These are phyloP conservation scores for Henckelia pumila DNA, from an alignment of 257 asterid species.

Conservation along the genomic window DNA sequence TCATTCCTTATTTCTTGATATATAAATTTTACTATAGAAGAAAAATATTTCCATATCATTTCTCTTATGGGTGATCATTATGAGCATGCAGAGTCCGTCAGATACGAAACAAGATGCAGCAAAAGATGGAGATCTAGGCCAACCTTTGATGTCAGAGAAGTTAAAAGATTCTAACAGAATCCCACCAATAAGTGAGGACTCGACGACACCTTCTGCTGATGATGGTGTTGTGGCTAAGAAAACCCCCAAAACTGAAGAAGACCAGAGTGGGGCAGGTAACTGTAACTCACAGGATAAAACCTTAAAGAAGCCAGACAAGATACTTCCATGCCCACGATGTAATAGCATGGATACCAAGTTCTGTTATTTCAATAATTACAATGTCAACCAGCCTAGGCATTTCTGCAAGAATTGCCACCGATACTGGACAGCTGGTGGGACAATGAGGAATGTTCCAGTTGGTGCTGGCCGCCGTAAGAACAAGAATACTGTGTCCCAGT, in stretches of 20 bases:
- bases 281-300: constrained; percentile 57
- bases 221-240: constrained; percentile 34
- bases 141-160: constrained; percentile 36
- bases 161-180: constrained; percentile 30
- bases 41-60: neutral
- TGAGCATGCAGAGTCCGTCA: constrained; percentile 38
- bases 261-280: constrained; percentile 47
- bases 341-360: constrained; percentile 97
- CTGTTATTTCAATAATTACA: constrained; percentile 94
- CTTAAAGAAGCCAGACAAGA: constrained; percentile 84
- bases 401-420: constrained; percentile 98
- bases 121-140: constrained; percentile 33
- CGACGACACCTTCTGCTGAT: constrained; percentile 35
- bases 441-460: constrained; percentile 89
- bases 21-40: neutral
- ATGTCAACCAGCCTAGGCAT: constrained; percentile 91
- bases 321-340: constrained; percentile 94
- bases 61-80: constrained; percentile 22
- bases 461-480: constrained; percentile 99
- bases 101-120: constrained; percentile 30
- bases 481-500: constrained; percentile 60
- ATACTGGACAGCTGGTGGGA: constrained; percentile 99
- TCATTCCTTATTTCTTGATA: neutral
- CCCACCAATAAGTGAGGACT: constrained; percentile 32
- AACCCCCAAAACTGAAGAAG: constrained; percentile 48